Conservation (phyloP, 768 basidiomycete species). For the Pulveroboletus sp. region DNA sequence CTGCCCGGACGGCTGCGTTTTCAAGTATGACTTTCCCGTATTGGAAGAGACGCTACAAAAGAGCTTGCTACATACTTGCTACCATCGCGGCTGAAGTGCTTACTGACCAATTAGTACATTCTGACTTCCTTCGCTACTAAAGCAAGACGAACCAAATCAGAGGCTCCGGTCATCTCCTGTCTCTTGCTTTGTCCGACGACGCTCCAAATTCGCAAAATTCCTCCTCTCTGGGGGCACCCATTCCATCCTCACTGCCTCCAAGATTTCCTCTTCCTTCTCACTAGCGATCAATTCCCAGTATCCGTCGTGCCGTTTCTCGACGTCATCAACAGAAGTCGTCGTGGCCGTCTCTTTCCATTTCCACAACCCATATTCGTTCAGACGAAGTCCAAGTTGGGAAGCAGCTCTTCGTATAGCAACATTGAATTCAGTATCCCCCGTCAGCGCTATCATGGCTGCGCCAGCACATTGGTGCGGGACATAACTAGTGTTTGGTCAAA, state of each 20-base stretch:
- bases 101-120: constrained; percentile 14
- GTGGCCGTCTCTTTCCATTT: constrained; percentile 36
- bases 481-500: constrained; percentile 9
- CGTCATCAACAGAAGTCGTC: background rate
- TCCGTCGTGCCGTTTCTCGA: constrained; percentile 10
- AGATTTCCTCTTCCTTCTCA: constrained; percentile 25
- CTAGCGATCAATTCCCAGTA: constrained; percentile 23
- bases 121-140: background rate
- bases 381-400: constrained; percentile 40
- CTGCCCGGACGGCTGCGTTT: too few species aligned
- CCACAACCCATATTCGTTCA: constrained; percentile 70
- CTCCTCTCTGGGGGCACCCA: constrained; percentile 27
- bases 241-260: constrained; percentile 23
- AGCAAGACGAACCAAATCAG: constrained; percentile 3
- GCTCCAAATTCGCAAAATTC: constrained; percentile 19
- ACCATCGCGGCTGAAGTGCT: too few species aligned
- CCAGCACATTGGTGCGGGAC: constrained; percentile 34
- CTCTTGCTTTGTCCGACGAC: constrained; percentile 4
- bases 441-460: constrained; percentile 51
- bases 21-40: too few species aligned
- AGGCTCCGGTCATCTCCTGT: background rate
- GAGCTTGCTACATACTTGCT: too few species aligned
- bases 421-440: constrained; percentile 54
- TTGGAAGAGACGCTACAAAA: too few species aligned
- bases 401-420: constrained; percentile 44